Evolutionary conservation across 805 yeast species (phyloP).

Genomic region (Yamadazyma endophytica): DNA sequence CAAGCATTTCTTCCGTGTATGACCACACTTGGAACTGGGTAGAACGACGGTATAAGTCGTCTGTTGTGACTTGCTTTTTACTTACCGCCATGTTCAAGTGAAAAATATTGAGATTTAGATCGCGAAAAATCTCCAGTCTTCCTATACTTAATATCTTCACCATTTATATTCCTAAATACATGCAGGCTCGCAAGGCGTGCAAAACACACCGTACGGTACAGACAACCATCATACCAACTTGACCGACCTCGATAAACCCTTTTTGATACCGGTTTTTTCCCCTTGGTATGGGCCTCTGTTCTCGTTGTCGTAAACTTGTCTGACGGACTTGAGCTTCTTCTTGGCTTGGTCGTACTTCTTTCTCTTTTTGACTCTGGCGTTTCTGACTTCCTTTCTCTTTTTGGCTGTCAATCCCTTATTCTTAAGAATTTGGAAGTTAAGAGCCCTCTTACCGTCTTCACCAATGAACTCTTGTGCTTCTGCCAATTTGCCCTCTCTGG

Average conservation of each 20-base stretch:
- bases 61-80: conserved; percentile 63
- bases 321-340: conserved; percentile 86
- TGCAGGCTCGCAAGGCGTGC: no score
- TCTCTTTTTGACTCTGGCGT: conserved; percentile 97
- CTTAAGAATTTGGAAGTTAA: conserved; percentile 90
- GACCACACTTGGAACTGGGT: conserved; percentile 88
- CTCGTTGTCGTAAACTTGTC: conserved; percentile 79
- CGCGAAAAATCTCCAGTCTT: no score
- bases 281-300: conserved; percentile 78
- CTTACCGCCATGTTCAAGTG: no score
- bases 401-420: conserved; percentile 94
- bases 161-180: no score
- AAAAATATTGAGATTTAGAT: no score
- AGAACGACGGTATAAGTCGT: conserved; percentile 84
- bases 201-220: no score
- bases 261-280: conserved; percentile 96
- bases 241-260: conserved; percentile 84
- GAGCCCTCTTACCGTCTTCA: conserved; percentile 86
- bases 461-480: conserved; percentile 66
- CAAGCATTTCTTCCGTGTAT: conserved; percentile 57
- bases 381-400: conserved; percentile 89
- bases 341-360: conserved; percentile 92
- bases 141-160: no score
- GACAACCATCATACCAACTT: conserved; percentile 64
- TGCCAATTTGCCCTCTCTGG: conserved; percentile 77